Percentiles rank a stretch among this genome's conserved stretches.
phyloP scores from a whole-genome alignment of 371 early-diverging fungal species.

The Synchytrium microbalum region DNA sequence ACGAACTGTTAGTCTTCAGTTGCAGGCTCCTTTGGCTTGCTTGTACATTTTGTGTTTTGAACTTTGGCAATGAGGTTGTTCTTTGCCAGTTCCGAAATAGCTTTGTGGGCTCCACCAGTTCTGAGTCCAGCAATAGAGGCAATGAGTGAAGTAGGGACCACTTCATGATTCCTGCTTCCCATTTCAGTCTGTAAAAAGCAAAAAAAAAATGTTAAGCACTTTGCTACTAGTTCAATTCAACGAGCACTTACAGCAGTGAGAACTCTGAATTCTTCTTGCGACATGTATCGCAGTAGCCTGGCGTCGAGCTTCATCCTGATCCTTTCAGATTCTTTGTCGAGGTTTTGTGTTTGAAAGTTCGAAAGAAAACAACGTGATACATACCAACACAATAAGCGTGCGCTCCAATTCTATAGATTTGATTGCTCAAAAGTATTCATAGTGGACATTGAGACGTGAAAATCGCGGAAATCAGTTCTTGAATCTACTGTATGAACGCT shows the following conservation, averaged over 20 bases:
- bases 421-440: too few species aligned
- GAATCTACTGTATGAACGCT: too few species aligned
- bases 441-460: too few species aligned
- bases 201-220: too few species aligned
- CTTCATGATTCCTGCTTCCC: constrained; percentile 95
- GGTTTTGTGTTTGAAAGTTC: too few species aligned
- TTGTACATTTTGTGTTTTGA: constrained; percentile 72
- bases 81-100: constrained; percentile 76
- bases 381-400: too few species aligned
- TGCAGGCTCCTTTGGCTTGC: not conserved
- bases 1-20: constrained; percentile 2
- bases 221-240: too few species aligned
- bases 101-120: constrained; percentile 76
- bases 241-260: constrained; percentile 84
- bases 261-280: constrained; percentile 88
- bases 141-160: constrained; percentile 86
- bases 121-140: constrained; percentile 80
- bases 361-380: too few species aligned
- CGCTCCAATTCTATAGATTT: too few species aligned
- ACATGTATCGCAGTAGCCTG: constrained; percentile 88
- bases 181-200: too few species aligned
- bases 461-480: too few species aligned
- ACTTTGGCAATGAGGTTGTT: constrained; percentile 82
- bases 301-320: constrained; percentile 90
- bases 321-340: too few species aligned